Percentiles rank a stretch among this genome's conserved stretches.
phyloP scores from a whole-genome alignment of 352 stramenopile genomes.

The Phytophthora macrochlamydospora region DNA sequence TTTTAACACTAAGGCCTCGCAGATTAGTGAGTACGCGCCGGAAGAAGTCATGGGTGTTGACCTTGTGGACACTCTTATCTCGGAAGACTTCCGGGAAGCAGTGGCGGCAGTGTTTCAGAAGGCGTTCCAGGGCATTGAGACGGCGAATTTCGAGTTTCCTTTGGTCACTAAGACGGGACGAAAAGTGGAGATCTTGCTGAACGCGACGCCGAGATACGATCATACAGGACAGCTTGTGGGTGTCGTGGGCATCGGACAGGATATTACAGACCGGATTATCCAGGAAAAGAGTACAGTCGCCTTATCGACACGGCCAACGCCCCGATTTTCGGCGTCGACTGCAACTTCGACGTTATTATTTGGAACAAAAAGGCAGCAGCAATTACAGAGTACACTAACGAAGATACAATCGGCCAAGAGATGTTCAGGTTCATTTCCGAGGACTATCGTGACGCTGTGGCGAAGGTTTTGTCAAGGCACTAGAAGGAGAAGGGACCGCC shows the following conservation, averaged over 20 bases:
- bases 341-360: constrained; percentile 69
- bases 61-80: constrained; percentile 77
- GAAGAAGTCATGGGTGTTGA: constrained; percentile 67
- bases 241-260: constrained; percentile 55
- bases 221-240: constrained; percentile 61
- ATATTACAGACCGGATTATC: constrained; percentile 56
- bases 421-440: constrained; percentile 80
- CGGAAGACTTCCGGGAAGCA: constrained; percentile 37
- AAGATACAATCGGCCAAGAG: constrained; percentile 82
- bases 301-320: constrained; percentile 49
- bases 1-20: constrained; percentile 80
- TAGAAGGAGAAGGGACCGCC: constrained; percentile 45
- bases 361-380: constrained; percentile 89
- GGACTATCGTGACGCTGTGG: constrained; percentile 43
- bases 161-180: constrained; percentile 61
- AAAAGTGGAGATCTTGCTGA: constrained; percentile 63
- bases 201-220: constrained; percentile 68
- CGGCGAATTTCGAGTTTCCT: constrained; percentile 69
- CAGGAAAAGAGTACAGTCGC: constrained; percentile 41
- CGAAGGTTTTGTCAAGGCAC: constrained; percentile 39
- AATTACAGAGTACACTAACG: constrained; percentile 85
- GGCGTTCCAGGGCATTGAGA: constrained; percentile 46
- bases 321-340: constrained; percentile 76
- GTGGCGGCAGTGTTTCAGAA: constrained; percentile 45
- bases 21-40: constrained; percentile 73